These are phyloP conservation scores for Alternaria ethzedia DNA, from an alignment of 2,329 filamentous ascomycete species.

Conservation along the genomic window DNA sequence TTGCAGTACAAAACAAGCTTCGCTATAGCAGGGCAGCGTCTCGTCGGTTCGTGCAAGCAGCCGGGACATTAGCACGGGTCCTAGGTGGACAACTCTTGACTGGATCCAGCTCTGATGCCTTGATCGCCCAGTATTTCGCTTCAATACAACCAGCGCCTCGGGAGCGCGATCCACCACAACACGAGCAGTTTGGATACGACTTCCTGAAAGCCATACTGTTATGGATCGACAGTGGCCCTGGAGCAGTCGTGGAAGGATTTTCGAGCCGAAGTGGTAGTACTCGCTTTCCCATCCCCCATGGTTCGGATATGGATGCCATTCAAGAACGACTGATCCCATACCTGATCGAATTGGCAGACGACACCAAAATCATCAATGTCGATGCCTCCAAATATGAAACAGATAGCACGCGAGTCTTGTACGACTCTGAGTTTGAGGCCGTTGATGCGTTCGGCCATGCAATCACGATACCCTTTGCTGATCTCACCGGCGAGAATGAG, in stretches of 20 bases:
- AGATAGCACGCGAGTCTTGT: conserved; percentile 60
- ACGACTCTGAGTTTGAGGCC: conserved; percentile 60
- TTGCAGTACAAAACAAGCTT: conserved; percentile 62
- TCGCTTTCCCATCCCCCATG: conserved; percentile 60
- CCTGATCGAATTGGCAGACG: conserved; percentile 60
- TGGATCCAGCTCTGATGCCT: conserved; percentile 44
- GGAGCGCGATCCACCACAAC: conserved; percentile 40
- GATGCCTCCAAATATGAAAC: conserved; percentile 65
- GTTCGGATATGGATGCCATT: conserved; percentile 59
- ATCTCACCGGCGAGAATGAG: conserved; percentile 53
- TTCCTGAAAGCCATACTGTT: conserved; percentile 68
- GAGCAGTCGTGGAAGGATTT: conserved; percentile 63
- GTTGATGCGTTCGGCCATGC: conserved; percentile 63
- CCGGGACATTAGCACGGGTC: conserved; percentile 62
- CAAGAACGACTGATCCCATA: conserved; percentile 66
- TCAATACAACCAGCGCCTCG: conserved; percentile 55
- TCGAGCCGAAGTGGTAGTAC: conserved; percentile 53
- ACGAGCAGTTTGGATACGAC: conserved; percentile 67
- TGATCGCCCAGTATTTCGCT: conserved; percentile 55
- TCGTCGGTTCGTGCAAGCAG: conserved; percentile 67
- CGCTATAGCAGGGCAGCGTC: conserved; percentile 62
- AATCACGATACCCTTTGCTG: conserved; percentile 59
- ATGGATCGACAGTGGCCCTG: conserved; percentile 66
- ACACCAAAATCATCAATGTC: conserved; percentile 60
- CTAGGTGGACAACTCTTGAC: conserved; percentile 62